Conservation (phyloP, 2,329 filamentous ascomycete genomes). For the Pseudocercospora eumusae region DNA sequence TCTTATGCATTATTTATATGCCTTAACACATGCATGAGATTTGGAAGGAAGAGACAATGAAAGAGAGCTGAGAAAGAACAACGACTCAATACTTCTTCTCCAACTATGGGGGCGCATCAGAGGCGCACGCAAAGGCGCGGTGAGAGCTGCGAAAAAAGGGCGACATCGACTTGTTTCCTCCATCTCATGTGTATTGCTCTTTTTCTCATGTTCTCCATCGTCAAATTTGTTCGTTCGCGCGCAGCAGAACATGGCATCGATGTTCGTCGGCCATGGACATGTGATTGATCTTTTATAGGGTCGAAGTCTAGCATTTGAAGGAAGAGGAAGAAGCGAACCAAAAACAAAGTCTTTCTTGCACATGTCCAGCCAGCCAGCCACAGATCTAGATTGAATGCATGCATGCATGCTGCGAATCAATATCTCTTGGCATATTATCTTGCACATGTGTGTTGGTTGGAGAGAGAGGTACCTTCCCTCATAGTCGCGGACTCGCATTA, state of each 20-base stretch:
- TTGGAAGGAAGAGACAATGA: not conserved
- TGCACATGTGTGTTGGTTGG: not conserved
- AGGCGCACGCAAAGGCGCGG: not conserved
- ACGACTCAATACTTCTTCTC: not conserved
- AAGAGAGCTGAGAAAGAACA: not conserved
- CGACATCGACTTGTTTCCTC: not conserved
- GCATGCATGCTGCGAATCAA: too few species aligned
- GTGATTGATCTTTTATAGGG: not conserved
- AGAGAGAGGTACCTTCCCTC: too few species aligned
- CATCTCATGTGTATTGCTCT: not conserved
- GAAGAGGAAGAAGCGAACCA: too few species aligned
- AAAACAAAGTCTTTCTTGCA: not conserved
- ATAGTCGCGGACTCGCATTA: too few species aligned
- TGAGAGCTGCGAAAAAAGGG: not conserved
- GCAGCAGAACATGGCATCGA: slow-evolving; percentile 5
- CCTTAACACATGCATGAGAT: slow-evolving; percentile 4
- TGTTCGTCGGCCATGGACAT: not conserved
- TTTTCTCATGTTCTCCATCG: not conserved
- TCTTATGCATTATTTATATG: slow-evolving; percentile 6
- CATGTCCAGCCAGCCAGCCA: not conserved
- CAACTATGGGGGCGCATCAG: not conserved
- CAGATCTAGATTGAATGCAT: too few species aligned
- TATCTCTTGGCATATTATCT: not conserved
- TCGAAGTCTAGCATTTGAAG: not conserved
- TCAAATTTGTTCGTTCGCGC: not conserved